A percentile compares a stretch with the other conserved stretches of the same genome.
Conservation (phyloP, 1,139 yeast genomes). For the Kodamaea fungicola region DNA sequence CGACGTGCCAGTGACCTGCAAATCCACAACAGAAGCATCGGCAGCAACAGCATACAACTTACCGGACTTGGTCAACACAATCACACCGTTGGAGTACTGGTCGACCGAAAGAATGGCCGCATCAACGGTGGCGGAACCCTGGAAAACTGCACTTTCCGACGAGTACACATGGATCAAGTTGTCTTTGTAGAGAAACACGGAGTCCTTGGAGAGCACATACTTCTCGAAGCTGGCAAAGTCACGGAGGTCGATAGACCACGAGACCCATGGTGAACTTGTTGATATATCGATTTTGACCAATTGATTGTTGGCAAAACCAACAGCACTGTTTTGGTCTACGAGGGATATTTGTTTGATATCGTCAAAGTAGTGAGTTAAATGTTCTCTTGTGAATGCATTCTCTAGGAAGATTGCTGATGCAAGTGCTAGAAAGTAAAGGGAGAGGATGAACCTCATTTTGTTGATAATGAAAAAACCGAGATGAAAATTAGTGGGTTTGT, state of each 20-base stretch:
- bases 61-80: slow-evolving; percentile 18
- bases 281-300: slow-evolving; percentile 19
- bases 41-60: slow-evolving; percentile 7
- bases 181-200: slow-evolving; percentile 16
- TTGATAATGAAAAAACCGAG: background rate
- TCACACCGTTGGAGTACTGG: slow-evolving; percentile 17
- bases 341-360: slow-evolving; percentile 13
- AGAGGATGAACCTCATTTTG: background rate
- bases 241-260: slow-evolving; percentile 20
- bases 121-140: slow-evolving; percentile 11
- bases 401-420: slow-evolving; percentile 27
- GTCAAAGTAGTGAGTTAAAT: slow-evolving; percentile 22
- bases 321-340: slow-evolving; percentile 17
- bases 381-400: slow-evolving; percentile 38
- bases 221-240: slow-evolving; percentile 9
- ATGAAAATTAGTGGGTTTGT: background rate
- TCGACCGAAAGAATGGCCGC: slow-evolving; percentile 12
- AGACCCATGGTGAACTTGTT: slow-evolving; percentile 3
- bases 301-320: slow-evolving; percentile 28
- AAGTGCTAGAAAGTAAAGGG: slow-evolving; percentile 1
- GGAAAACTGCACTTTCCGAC: slow-evolving; percentile 17
- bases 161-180: slow-evolving; percentile 16
- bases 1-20: background rate
- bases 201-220: slow-evolving; percentile 9
- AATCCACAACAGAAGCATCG: slow-evolving; percentile 3